Base-by-base conservation (phyloP, 306 rosid genomes). In the Cicer pinnatifidum region DNA sequence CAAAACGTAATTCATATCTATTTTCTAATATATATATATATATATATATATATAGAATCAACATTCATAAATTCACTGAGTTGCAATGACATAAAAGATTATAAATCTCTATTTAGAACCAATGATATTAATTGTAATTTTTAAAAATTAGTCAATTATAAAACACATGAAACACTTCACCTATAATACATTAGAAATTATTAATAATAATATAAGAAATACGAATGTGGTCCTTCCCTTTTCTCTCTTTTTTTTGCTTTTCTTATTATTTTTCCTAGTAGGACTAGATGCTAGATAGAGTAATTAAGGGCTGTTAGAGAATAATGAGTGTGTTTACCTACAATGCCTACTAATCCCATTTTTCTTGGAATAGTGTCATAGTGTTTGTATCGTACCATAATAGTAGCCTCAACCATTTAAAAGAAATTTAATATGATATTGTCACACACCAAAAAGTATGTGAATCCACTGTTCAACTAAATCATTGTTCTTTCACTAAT, bases 391-490 rank as follows among this genome's bases (percentile, higher is more conserved):
- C 15, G 75, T 67, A 54, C 53, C n/a, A 39, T 1, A 67, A 76
- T 28, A 83, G 77, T 80, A 69, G 15, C 7, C 44, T 51, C 74
- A 76, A 12, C 48, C 35, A 51, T 44, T 67, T 52, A 72, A 71
- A 23, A 28, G 75, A 37, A 53, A 48, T 75, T 83, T 54, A 69
- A 11, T 10, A 53, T 72, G 77, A 74, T 57, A 74, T 59, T 75
- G 52, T 60, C 51, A 82, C 37, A 58, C 50, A 54, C 7, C 56
- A 74, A 73, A 73, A 87, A 85, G 89, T 84, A 85, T 81, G 87
- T 84, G 80, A 83, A 77, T 84, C 78, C 68, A 87, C 87, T 87
- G 72, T 86, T 83, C 17, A 73, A 83, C 76, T 82, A 81, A 88
- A 84, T 86, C 67, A 82, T 88, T 77, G 58, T 78, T 40, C 48